phyloP scores from a whole-genome alignment of 495 filamentous ascomycete genomes.

The Penicillium steckii region DNA sequence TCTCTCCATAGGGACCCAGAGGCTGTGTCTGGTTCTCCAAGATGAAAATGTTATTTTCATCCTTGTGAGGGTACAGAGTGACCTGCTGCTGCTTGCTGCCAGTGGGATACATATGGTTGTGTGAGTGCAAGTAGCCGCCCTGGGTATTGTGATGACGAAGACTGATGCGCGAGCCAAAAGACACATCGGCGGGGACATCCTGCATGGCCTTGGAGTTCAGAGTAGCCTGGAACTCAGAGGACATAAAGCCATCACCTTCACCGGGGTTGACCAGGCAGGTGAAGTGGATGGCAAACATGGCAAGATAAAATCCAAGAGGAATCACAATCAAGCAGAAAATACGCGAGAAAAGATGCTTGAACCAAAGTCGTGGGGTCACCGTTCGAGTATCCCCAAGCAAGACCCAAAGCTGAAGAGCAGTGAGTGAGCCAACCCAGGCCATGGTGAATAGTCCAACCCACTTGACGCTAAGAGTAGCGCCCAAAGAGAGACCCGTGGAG shows the following conservation, averaged over 20 bases:
- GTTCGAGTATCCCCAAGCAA: constrained; percentile 83
- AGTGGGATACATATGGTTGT: constrained; percentile 94
- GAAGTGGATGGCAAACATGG: constrained; percentile 96
- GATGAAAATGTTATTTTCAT: constrained; percentile 94
- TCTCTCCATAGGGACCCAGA: constrained; percentile 69
- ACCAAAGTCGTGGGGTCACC: constrained; percentile 82
- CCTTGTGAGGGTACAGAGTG: constrained; percentile 97
- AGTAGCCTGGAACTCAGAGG: constrained; percentile 96
- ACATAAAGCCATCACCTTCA: constrained; percentile 99
- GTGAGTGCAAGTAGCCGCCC: constrained; percentile 95
- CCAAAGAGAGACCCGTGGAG: constrained; percentile 81
- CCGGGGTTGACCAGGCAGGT: constrained; percentile 88
- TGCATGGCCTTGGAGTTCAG: constrained; percentile 95
- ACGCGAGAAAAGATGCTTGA: constrained; percentile 93
- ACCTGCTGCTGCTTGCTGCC: constrained; percentile 99
- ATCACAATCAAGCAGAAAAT: constrained; percentile 91
- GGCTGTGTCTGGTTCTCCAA: constrained; percentile 96
- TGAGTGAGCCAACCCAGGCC: constrained; percentile 94
- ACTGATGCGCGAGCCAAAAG: constrained; percentile 79
- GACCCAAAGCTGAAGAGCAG: constrained; percentile 89
- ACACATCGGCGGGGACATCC: constrained; percentile 89
- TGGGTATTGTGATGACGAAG: constrained; percentile 96
- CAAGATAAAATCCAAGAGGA: constrained; percentile 86
- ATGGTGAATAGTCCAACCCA: constrained; percentile 99
- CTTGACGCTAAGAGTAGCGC: constrained; percentile 93